Evolutionary conservation across 176 grass and related monocot species (phyloP).

Genomic region (Areca catechu): DNA sequence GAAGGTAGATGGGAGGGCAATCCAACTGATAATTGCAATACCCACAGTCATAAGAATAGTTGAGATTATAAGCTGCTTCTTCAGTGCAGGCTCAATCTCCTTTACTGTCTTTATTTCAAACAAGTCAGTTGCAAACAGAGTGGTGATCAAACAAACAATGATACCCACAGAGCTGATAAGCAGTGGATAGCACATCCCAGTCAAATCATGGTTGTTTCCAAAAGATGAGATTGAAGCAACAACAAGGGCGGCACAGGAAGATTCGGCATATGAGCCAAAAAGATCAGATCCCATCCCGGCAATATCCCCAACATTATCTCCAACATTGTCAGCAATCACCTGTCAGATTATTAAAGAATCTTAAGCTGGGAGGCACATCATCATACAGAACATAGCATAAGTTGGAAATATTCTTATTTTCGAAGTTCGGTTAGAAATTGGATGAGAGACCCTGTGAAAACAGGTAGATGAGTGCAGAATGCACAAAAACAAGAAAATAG

Average conservation of each 20-base stretch:
- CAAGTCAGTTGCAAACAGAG: constrained; percentile 43
- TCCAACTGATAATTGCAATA: constrained; percentile 36
- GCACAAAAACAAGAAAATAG: too few relatives aligned
- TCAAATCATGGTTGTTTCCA: constrained; percentile 39
- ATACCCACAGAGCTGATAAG: constrained; percentile 46
- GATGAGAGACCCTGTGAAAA: too few relatives aligned
- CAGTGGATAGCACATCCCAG: constrained; percentile 44
- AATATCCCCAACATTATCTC: constrained; percentile 51
- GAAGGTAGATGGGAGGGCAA: constrained; percentile 36
- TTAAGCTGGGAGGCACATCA: too few relatives aligned
- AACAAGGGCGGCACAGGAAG: constrained; percentile 38
- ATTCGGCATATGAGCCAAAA: constrained; percentile 51
- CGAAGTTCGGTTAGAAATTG: too few relatives aligned
- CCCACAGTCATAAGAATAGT: constrained; percentile 33
- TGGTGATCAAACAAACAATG: constrained; percentile 38
- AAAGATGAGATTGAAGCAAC: constrained; percentile 59
- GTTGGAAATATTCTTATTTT: too few relatives aligned
- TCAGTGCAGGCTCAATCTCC: constrained; percentile 38
- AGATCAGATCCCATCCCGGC: constrained; percentile 50
- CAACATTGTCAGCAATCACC: constrained; percentile 51
- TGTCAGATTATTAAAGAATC: neutral
- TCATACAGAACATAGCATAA: too few relatives aligned
- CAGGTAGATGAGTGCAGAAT: too few relatives aligned
- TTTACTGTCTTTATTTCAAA: constrained; percentile 38
- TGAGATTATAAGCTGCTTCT: constrained; percentile 37